phyloP scores from a whole-genome alignment of 257 asterid species.

The Przewalskia tangutica region DNA sequence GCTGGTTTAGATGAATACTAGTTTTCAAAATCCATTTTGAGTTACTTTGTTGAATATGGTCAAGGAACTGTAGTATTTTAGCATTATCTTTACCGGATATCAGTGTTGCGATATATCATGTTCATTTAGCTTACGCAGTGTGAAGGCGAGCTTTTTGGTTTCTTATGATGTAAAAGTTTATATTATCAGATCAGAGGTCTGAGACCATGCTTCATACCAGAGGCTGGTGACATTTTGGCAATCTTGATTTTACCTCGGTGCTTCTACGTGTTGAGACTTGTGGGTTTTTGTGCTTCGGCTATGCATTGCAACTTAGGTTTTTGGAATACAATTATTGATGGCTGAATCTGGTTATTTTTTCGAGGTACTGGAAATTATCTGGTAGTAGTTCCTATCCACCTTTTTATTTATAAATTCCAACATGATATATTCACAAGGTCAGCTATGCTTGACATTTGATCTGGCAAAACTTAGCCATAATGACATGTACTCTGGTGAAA shows the following conservation, averaged over 20 bases:
- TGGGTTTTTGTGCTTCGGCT: background rate
- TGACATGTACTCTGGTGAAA: no score
- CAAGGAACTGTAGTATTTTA: background rate
- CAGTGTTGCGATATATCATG: background rate
- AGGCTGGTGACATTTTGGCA: background rate
- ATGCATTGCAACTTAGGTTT: background rate
- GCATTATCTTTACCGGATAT: background rate
- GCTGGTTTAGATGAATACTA: slow-evolving; percentile 41
- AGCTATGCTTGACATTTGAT: background rate
- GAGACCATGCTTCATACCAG: background rate
- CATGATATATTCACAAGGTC: background rate
- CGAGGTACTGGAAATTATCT: background rate
- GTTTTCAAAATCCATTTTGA: background rate
- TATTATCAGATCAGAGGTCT: background rate
- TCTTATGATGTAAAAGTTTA: background rate
- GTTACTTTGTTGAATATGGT: background rate
- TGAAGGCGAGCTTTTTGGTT: background rate
- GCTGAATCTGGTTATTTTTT: background rate
- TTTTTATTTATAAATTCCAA: background rate
- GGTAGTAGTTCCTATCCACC: background rate
- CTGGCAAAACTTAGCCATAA: background rate
- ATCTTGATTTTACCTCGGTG: background rate
- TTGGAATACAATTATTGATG: background rate
- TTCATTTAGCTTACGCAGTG: background rate
- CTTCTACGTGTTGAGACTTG: background rate